Base-by-base conservation (phyloP, 1,284 basidiomycete genomes). In the Pisolithus thermaeus region DNA sequence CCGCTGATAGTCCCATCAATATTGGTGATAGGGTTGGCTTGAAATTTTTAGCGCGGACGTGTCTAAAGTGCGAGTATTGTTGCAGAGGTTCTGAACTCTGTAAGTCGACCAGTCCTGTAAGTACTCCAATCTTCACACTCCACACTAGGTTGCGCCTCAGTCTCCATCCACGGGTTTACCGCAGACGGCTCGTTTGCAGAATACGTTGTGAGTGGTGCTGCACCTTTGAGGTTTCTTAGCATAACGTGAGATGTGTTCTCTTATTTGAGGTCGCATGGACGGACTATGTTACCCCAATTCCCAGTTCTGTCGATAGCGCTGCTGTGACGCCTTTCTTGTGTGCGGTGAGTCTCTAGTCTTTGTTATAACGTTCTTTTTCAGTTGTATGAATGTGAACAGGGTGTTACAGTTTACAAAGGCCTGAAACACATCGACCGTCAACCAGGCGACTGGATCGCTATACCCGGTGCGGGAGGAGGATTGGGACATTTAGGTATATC, bases 1-100 rank as follows among this genome's bases (percentile, higher is more conserved):
- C 78, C 52, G 60, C 64, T 32, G 60, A 71, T 22, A 74, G 73
- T n/a, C 57, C 70, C 8, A 73, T 80, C 38, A 73, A 75, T 46
- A 52, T 87, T 38, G 81, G 84, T 18, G 81, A 87, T 59, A 70
- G 80, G 23, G 88, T 91, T 45, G 87, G 89, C 3, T 70, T 91
- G 64, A 91, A 91, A 61, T 85, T 83, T 81, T 70, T 85, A 52
- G 84, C 80, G 9, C 74, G 78, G 55, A 74, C 77, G 3, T 91
- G 80, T 53, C 59, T 80, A 58, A 71, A 74, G 69, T 87, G 84
- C 62, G 78, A 82, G 52, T 74, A 76, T 70, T 89, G 86, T 64
- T 73, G 74, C 50, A 68, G 61, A 54, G 84, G 77, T 5, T 61
- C 73, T 47, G 87, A 88, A 58, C 66, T 71, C 25, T 63, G 78